Evolutionary conservation across 768 basidiomycete genomes (phyloP), one percentile per base, ranked within the genome.

Genomic region (Boletales sp.): DNA sequence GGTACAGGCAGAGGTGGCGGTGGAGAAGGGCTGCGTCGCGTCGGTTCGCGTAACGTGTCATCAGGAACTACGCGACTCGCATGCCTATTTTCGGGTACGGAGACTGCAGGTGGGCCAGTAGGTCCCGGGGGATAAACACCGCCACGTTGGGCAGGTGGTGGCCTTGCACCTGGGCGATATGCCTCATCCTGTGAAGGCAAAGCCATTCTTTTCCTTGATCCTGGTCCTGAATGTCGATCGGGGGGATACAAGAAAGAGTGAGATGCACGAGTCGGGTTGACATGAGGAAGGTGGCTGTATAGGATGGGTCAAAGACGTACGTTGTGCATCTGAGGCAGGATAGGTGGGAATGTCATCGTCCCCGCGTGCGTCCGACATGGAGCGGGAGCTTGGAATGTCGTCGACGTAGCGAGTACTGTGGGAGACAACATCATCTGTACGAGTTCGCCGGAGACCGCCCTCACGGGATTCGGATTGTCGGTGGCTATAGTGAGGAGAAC

Each of bases 241-340:
- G 41, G 46, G 33, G 48, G 50, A 54, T 17, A 46, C 49, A 55
- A 64, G 50, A 51, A 41, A 41, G 60, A 58, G 53, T 4, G 55
- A 32, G 53, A 44, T 35, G 36, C 48, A 66, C 55, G 55, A 54
- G 61, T 55, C 51, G 58, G 58, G 57, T 57, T 59, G 64, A 43
- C 48, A 62, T 64, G 61, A 64, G 59, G 60, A 60, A 51, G 60
- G 60, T 21, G 58, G 58, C 37, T 49, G 60, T 41, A 63, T 33
- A 57, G 55, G 60, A 64, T 61, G 59, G 58, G 56, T 64, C 58
- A 58, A 61, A 49, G 48, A 74, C 72, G 70, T 70, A 68, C 67
- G 67, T 69, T 70, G 66, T 65, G 58, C 52, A 58, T 65, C 69
- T 53, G 58, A 50, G 32, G 64, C 44, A 56, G 62, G 55, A 49